phyloP scores from a whole-genome alignment of 1,284 basidiomycete species.

The Lignosus rhinocerotis region DNA sequence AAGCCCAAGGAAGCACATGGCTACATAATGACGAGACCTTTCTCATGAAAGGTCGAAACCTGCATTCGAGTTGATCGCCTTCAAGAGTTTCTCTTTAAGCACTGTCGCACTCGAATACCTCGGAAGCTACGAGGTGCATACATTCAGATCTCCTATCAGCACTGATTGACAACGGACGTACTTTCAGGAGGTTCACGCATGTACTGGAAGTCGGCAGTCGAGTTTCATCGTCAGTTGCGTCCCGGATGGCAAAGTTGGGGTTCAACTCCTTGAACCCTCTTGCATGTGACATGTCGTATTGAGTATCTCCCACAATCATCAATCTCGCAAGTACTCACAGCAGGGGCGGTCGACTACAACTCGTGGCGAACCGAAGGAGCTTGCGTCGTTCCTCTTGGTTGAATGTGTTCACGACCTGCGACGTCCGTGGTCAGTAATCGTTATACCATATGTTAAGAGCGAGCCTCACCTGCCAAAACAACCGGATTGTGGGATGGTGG shows the following conservation, averaged over 20 bases:
- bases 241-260: conserved; percentile 85
- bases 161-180: conserved; percentile 23
- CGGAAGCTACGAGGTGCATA: conserved; percentile 53
- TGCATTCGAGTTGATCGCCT: conserved; percentile 82
- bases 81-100: conserved; percentile 77
- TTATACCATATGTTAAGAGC: conserved; percentile 5
- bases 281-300: conserved; percentile 8
- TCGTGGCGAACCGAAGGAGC: conserved; percentile 87
- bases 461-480: conserved; percentile 72
- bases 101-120: conserved; percentile 62
- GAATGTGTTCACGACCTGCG: conserved; percentile 71
- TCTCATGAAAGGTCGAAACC: conserved; percentile 84
- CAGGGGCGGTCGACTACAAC: conserved; percentile 85
- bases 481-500: conserved; percentile 64
- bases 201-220: conserved; percentile 82
- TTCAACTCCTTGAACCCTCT: conserved; percentile 88
- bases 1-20: no score
- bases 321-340: conserved; percentile 49
- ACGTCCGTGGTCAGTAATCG: conserved; percentile 24
- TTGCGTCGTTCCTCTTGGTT: conserved; percentile 70
- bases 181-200: conserved; percentile 88
- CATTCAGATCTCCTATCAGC: background rate
- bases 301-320: background rate
- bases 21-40: background rate
- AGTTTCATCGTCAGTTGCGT: conserved; percentile 69